Conservation (phyloP, 2,329 filamentous ascomycete genomes). For the Monilinia aucupariae region DNA sequence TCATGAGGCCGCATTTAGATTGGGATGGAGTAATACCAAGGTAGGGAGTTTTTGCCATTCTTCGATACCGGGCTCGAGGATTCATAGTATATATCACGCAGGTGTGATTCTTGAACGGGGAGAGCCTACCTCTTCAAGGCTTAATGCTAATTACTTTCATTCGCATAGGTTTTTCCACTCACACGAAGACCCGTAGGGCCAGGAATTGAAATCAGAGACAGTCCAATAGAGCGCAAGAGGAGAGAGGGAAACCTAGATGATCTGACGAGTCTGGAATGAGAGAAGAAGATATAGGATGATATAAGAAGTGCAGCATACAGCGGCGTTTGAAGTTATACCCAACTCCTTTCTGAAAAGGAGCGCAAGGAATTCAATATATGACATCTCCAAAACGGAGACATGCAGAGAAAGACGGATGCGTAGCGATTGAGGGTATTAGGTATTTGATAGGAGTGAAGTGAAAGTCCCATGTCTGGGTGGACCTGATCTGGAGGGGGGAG, state of each 20-base stretch:
- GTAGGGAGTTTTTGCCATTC: conserved; percentile 43
- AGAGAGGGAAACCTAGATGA: conserved; percentile 51
- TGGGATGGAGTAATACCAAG: conserved; percentile 93
- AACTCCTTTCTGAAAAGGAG: neutral
- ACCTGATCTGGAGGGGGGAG: neutral
- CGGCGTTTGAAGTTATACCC: conserved; percentile 28
- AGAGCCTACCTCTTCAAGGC: no score
- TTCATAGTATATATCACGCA: no score
- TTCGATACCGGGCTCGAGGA: neutral
- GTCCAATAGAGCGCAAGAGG: conserved; percentile 43
- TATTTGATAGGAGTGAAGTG: neutral
- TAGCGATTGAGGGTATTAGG: neutral
- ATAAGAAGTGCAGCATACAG: conserved; percentile 7
- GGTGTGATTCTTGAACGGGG: neutral
- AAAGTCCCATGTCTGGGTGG: neutral
- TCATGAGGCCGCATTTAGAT: conserved; percentile 85
- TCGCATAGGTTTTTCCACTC: conserved; percentile 34
- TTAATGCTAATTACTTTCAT: neutral
- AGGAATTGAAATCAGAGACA: conserved; percentile 73
- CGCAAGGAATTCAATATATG: neutral
- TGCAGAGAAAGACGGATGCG: neutral
- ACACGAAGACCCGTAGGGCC: conserved; percentile 60
- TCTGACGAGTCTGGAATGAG: conserved; percentile 52
- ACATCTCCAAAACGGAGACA: neutral
- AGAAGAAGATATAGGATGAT: neutral